Conservation (phyloP, 345 rosid species). For the Lagerstroemia speciosa region DNA sequence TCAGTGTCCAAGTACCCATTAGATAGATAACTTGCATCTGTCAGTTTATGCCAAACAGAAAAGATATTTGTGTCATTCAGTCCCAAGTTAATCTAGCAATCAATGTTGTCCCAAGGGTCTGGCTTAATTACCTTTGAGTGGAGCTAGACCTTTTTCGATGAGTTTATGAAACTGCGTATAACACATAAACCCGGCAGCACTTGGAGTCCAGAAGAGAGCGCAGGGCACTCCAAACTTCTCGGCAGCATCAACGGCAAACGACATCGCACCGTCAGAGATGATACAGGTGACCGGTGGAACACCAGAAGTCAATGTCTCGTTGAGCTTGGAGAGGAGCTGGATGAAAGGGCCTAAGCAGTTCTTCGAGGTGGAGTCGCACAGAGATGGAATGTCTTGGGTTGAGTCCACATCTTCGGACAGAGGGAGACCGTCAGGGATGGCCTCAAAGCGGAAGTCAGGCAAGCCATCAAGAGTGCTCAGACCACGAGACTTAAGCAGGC, state of each 20-base stretch:
- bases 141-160: conserved; percentile 5
- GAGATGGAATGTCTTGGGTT: conserved; percentile 4
- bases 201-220: conserved; percentile 7
- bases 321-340: conserved; percentile 5
- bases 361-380: background rate
- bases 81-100: background rate
- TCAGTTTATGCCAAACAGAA: background rate
- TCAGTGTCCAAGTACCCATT: conserved; percentile 8
- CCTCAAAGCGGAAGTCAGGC: conserved; percentile 6
- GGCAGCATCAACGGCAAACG: conserved; percentile 4
- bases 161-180: conserved; percentile 1
- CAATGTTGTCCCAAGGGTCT: background rate
- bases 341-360: background rate
- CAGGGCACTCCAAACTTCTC: conserved; percentile 4
- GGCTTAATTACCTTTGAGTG: conserved; percentile 9
- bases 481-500: conserved; percentile 7
- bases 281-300: conserved; percentile 11
- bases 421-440: conserved; percentile 10
- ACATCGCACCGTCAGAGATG: conserved; percentile 6
- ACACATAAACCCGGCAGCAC: conserved; percentile 2
- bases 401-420: conserved; percentile 2
- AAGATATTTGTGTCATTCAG: background rate
- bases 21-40: conserved; percentile 8
- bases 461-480: conserved; percentile 1
- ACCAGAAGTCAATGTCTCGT: background rate